Evolutionary conservation across 331 rosid species (phyloP), one percentile per base, ranked within the genome.

Genomic region (Phaseolus coccineus): DNA sequence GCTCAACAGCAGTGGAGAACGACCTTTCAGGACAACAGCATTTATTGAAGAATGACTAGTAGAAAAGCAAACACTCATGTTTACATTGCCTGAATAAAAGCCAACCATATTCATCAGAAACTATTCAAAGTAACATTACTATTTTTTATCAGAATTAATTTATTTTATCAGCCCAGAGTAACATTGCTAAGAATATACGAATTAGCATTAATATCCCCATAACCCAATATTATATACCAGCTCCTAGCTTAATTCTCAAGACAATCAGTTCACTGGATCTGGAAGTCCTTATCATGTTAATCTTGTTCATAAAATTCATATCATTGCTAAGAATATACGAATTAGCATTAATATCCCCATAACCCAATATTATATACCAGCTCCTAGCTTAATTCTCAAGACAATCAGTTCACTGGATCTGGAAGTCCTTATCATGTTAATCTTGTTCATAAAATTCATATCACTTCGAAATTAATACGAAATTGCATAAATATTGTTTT

Each of bases 61-160:
- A 74, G 91, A 50, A 86, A 86, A 74, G 55, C 87, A 73, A 83
- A 83, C 72, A 61, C 76, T 81, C 91, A 90, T 89, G 79, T 76
- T 89, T 73, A 80, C 87, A 85, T 55, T 77, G 78, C 97, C 94
- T 92, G 89, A 80, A 72, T 82, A 82, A 87, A 71, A 83, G 79
- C 58, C 79, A 81, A 79, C 76, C 37, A 68, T 69, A 69, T 59
- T 35, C 64, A 69, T 83, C 59, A 80, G 71, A 62, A 73, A 62
- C 69, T 73, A 46, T 31, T 71, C 53, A 68, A 74, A 61, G 22
- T 22, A 63, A 79, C 31, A 55, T 70, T 74, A 50, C 28, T 19
- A 33, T 15, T 40, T 42, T 42, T 42, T 9, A 42, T 9, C 47
- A 42, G 47, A 42, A 42, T 42, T 40, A 40, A 9, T 9, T 8